Evolutionary conservation across 768 basidiomycete genomes (phyloP).

Genomic region (Boletus pseudopeckii): DNA sequence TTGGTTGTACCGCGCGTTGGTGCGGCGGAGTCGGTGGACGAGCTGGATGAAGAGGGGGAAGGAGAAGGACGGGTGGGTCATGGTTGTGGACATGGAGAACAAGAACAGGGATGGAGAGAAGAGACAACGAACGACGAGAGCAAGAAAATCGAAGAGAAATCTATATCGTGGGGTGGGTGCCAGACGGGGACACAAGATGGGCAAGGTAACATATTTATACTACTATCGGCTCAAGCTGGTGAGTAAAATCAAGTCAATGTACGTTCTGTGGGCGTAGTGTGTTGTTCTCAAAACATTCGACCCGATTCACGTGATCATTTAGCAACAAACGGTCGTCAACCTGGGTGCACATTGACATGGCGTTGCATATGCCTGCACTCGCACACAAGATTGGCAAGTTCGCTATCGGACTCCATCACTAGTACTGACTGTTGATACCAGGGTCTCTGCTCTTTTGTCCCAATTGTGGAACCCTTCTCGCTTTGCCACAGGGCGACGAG

Average conservation of each 20-base stretch:
- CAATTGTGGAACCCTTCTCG: constrained; percentile 84
- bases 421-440: constrained; percentile 28
- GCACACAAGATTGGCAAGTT: constrained; percentile 49
- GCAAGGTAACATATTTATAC: constrained; percentile 18
- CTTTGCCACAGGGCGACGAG: constrained; percentile 74
- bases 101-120: background rate
- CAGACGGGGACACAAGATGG: constrained; percentile 9
- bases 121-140: background rate
- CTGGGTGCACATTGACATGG: background rate
- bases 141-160: background rate
- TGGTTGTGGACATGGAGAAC: background rate
- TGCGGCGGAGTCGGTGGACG: constrained; percentile 37
- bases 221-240: background rate
- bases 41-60: constrained; percentile 34
- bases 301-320: constrained; percentile 19
- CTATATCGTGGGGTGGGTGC: constrained; percentile 8
- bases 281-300: constrained; percentile 26
- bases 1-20: constrained; percentile 41
- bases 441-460: constrained; percentile 96
- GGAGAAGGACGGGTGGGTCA: constrained; percentile 19
- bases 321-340: constrained; percentile 7
- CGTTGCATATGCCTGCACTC: constrained; percentile 17
- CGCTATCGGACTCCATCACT: background rate
- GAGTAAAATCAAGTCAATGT: background rate
- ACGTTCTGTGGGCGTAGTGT: constrained; percentile 14